Percentiles rank a stretch among this genome's conserved stretches.
Conservation (phyloP, 1,139 yeast genomes). For the Tardiomyces depauwii region DNA sequence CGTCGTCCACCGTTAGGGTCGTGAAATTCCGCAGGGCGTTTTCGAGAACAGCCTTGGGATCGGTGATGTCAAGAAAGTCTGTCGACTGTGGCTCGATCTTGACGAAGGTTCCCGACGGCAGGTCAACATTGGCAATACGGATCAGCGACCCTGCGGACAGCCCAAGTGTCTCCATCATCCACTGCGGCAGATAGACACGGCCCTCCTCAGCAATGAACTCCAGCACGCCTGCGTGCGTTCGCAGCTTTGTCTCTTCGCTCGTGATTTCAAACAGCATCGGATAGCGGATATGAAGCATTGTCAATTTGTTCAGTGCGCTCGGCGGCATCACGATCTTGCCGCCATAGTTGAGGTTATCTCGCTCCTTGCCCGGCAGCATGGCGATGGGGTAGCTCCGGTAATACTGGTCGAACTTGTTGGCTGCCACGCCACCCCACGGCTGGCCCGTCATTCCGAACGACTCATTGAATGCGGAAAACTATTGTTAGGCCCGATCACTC, state of each 20-base stretch:
- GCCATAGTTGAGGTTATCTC: conserved; percentile 85
- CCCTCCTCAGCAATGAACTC: conserved; percentile 98
- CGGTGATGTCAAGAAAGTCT: conserved; percentile 85
- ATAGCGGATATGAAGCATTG: conserved; percentile 80
- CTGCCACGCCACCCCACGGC: conserved; percentile 1
- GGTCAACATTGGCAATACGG: conserved; percentile 58
- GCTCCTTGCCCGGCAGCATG: conserved; percentile 75
- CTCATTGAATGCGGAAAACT: background rate
- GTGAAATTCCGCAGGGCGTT: conserved; percentile 84
- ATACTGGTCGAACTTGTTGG: conserved; percentile 55
- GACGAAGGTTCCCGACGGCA: conserved; percentile 80
- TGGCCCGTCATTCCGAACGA: background rate
- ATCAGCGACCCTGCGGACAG: conserved; percentile 71
- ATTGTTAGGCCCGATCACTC: too few relatives aligned
- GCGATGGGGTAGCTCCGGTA: conserved; percentile 87
- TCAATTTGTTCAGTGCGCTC: conserved; percentile 77
- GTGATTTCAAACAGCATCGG: conserved; percentile 87
- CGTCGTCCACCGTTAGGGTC: conserved; percentile 74
- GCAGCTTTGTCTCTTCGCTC: conserved; percentile 47
- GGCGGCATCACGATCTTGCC: conserved; percentile 95
- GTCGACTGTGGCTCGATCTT: conserved; percentile 92
- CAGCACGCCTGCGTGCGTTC: conserved; percentile 86
- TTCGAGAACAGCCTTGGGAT: conserved; percentile 94
- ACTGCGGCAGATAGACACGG: conserved; percentile 83
- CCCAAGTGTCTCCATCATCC: conserved; percentile 84